Evolutionary conservation across 1,284 basidiomycete species (phyloP).

Genomic region (Termitomyces sp.): DNA sequence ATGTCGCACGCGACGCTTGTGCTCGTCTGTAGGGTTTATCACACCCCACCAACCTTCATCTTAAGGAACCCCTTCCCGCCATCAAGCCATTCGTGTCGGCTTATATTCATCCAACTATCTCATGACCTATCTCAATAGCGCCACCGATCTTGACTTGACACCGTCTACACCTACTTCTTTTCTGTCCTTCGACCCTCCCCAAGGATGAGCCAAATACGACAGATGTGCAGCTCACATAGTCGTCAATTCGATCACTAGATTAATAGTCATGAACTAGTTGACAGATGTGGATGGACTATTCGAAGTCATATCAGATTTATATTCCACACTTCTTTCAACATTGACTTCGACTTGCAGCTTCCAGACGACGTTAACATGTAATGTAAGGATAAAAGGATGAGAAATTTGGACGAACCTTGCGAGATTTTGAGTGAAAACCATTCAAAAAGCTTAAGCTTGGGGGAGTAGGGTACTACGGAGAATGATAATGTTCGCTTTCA

Average conservation of each 20-base stretch:
- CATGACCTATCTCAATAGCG: background rate
- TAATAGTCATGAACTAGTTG: background rate
- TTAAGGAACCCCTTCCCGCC: too few species aligned
- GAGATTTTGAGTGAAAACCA: background rate
- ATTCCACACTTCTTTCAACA: slow-evolving; percentile 13
- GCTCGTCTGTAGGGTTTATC: too few species aligned
- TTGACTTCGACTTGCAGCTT: slow-evolving; percentile 13
- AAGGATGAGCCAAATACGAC: background rate
- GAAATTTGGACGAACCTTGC: slow-evolving; percentile 3
- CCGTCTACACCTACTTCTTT: background rate
- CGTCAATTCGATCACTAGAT: background rate
- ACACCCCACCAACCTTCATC: too few species aligned
- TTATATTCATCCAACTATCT: too few species aligned
- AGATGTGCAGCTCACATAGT: background rate
- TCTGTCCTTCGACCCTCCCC: background rate
- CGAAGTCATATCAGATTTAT: slow-evolving; percentile 4
- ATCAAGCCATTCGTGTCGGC: too few species aligned
- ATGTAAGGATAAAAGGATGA: background rate
- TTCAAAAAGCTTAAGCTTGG: background rate
- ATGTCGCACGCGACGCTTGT: too few species aligned
- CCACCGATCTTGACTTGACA: background rate
- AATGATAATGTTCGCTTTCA: background rate
- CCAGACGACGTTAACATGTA: background rate
- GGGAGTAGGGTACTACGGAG: background rate
- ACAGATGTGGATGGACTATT: background rate